These are phyloP conservation scores for Erigeron philadelphicus DNA, from an alignment of 140 eudicot species.

Conservation along the genomic window DNA sequence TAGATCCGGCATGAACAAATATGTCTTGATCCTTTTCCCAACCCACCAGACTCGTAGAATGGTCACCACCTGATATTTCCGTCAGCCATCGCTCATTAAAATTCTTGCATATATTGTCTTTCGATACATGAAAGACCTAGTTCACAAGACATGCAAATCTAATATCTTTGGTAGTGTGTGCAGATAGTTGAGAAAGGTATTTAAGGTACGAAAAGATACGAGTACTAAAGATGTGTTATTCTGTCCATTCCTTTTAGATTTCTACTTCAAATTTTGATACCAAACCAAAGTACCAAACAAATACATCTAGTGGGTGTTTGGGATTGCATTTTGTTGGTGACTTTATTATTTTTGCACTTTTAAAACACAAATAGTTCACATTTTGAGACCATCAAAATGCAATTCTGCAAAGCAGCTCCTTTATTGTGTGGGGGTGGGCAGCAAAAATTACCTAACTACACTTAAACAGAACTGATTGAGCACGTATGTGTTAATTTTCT, in stretches of 20 bases:
- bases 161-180: not conserved
- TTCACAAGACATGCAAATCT: not conserved
- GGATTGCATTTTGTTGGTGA: no score
- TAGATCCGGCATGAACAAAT: not conserved
- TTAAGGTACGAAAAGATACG: not conserved
- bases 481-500: no score
- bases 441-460: no score
- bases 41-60: not conserved
- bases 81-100: not conserved
- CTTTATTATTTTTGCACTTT: no score
- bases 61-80: not conserved
- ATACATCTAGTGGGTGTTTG: no score
- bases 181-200: not conserved
- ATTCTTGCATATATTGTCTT: not conserved
- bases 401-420: no score
- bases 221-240: not conserved
- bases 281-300: no score
- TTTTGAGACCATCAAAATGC: no score
- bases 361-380: no score
- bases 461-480: no score
- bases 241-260: not conserved
- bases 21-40: not conserved
- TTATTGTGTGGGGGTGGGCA: no score
- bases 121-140: not conserved
- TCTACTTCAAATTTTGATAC: not conserved